Base-by-base conservation (phyloP, 1,139 yeast species). In the Protomyces pachydermus region DNA sequence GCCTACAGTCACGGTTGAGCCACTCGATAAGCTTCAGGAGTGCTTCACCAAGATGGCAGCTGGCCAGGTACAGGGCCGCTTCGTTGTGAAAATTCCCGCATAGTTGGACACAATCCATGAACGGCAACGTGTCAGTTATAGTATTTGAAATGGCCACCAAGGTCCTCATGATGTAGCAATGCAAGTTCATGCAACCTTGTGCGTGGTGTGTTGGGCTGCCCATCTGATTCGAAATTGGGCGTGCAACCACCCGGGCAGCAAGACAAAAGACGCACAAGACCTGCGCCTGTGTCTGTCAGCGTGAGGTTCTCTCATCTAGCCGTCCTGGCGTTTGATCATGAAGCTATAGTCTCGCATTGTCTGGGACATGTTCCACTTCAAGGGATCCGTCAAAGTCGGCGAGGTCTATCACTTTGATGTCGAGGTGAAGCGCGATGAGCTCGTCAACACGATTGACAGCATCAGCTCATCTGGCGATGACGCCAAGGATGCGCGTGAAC, bases 1-100 rank as follows among this genome's bases (percentile, higher is more conserved):
- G 72, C 81, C 88, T 69, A 87, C 90, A 69, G 83, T 85, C 77
- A 82, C 81, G 78, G 73, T 86, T 73, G 87, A 83, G 68, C 86
- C 87, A 38, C 79, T 86, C 71, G 80, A 84, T 65, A 83, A 84
- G 72, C 80, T 86, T 72, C 82, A 84, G 64, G 73, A 75, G 65
- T 84, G 86, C 68, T 87, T 82, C 77, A 81, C 83, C 69, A 78
- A 80, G 75, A 86, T 87, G 91, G 85, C 82, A 75, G 78, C 82
- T 73, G 90, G 91, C 71, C 82, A 84, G 78, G 82, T 87, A 71
- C 81, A 83, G 69, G 93, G 93, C 70, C 82, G 93, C 16, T 42
- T 60, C 42, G 64, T 60, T 3, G 64, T 60, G 14, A 55, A 53
- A 12, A 38, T 58, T 32, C 37, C 56, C 3, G 62, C 56, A 25